Evolutionary conservation across 805 yeast species (phyloP), one percentile per base, ranked within the genome.

Genomic region (Scheffersomyces amazonensis): DNA sequence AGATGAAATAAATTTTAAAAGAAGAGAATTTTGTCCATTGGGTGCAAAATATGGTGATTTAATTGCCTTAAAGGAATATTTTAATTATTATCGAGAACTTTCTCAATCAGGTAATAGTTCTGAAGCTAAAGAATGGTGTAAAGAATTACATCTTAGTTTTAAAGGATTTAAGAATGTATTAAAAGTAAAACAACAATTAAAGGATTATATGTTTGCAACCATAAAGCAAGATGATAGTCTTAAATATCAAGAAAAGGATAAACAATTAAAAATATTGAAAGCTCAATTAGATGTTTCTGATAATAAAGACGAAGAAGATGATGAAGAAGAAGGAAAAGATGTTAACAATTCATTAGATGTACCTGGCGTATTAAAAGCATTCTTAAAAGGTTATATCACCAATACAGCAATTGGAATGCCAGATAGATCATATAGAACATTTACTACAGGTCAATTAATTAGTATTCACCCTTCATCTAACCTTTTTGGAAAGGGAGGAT

Each of bases 321-420:
- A 43, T 5, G 62, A 52, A 15, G 62, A 52, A 5, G 58, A 54
- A 5, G 58, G 48, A 1, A 52, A 42, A 5, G 45, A 39, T 2
- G 34, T 16, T 18, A 51, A 50, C 39, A 40, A 62, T 13, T 45
- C 73, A 30, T 42, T 78, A 30, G 82, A 82, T 46, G 71, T 78
- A 22, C 73, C 81, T 13, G 52, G 66, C 2, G 71, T 91, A 7
- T 65, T 91, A 39, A 86, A 87, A 56, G 77, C 95, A 18, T 93
- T 93, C 60, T 64, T 93, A 28, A 70, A 73, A 27, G 99, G 99
- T 0, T 91, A 75, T 50, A 75, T 87, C n/a, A 74, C 83, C 34
- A 90, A 91, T 58, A 82, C 96, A 0, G 99, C 99, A 0, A 78
- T 93, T 15, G 96, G 96, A 9, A 78, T 87, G 80, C 96, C 98